Evolutionary conservation across 305 asterid genomes (phyloP), one percentile per base, ranked within the genome.

Genomic region (Solanum hybrid): DNA sequence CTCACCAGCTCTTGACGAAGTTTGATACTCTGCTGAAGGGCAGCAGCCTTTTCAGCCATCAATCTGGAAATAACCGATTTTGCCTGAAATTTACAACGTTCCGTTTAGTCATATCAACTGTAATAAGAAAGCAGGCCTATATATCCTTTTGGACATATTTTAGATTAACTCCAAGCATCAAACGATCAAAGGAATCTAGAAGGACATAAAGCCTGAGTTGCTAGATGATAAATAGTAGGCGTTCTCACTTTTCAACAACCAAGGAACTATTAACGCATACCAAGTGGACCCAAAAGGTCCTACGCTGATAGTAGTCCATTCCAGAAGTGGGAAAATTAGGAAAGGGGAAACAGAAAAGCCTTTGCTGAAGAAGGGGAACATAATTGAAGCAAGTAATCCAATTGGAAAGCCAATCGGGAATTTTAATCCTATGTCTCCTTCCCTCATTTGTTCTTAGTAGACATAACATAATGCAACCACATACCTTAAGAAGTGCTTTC

Each of bases 1-100:
- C 95, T 90, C 90, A 96, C 98, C 98, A 95, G 77, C 81, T 96
- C 98, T 90, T 92, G 96, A 89, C 94, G 95, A 92, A 96, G 95
- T 89, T 90, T 95, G 90, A 81, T 92, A 27, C 91, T 90, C 56
- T 90, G 95, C 81, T 94, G 96, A 92, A 91, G 82, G 77, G 97
- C 98, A 87, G 93, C 91, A 80, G 93, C 91, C 89, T 95, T 95
- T 91, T 96, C 98, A 92, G 93, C 96, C 1, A 94, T 91, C 92
- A 94, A 90, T 86, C 92, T 95, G 26, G 96, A 89, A 88, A 94
- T 91, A 51, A 91, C 92, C 40, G 96, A 93, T 89, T 93, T 92
- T 79, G 90, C 94, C 98, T 94, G 94, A 89, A 60, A 91, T 71
- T 85, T 35, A 27, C 42, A 87, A 69, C 6, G 69, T 87, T 71